Evolutionary conservation across 345 rosid species (phyloP).

Genomic region (Adansonia digitata): DNA sequence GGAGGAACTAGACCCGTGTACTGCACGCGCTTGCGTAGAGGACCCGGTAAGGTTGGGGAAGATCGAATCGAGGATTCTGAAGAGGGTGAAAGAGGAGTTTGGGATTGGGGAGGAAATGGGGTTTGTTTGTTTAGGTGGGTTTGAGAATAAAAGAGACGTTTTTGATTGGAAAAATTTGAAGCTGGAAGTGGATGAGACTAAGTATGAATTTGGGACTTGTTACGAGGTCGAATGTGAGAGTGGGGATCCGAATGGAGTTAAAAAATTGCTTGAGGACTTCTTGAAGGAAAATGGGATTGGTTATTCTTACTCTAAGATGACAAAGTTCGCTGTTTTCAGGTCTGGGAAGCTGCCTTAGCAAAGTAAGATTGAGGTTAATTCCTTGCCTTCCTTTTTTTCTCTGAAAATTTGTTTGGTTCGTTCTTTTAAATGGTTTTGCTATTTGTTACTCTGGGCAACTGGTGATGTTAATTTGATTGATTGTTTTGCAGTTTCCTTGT

Average conservation of each 20-base stretch:
- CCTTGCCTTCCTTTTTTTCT: neutral
- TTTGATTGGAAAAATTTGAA: too few relatives aligned
- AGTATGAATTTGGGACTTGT: too few relatives aligned
- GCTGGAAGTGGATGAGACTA: too few relatives aligned
- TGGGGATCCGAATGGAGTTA: too few relatives aligned
- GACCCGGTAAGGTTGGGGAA: slow-evolving; percentile 38
- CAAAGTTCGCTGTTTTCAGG: slow-evolving; percentile 73
- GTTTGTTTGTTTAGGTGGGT: slow-evolving; percentile 74
- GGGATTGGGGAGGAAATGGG: slow-evolving; percentile 39
- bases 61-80: too few relatives aligned
- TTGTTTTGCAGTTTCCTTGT: neutral
- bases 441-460: neutral
- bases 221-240: slow-evolving; percentile 85
- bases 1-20: slow-evolving; percentile 50
- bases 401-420: neutral
- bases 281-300: slow-evolving; percentile 48
- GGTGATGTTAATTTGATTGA: neutral
- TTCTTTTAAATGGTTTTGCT: neutral
- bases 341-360: slow-evolving; percentile 61
- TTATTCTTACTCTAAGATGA: slow-evolving; percentile 51
- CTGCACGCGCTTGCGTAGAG: slow-evolving; percentile 39
- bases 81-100: slow-evolving; percentile 64
- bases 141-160: too few relatives aligned
- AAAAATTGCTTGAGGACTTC: slow-evolving; percentile 54
- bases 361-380: slow-evolving; percentile 17